Conservation (phyloP, 257 asterid species). For the Gynochthodes officinalis region DNA sequence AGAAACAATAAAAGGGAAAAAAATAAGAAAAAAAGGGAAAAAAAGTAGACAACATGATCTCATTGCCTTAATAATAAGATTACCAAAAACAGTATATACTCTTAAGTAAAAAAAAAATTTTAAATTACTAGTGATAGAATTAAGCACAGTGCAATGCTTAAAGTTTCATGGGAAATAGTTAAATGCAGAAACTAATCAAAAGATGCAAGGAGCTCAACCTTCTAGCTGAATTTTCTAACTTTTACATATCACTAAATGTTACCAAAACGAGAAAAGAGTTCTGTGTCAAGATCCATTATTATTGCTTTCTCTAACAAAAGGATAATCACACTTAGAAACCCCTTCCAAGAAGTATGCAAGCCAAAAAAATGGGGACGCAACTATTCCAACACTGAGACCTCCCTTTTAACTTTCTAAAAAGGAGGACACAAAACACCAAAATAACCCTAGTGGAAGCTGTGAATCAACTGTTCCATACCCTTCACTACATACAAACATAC, state of each 20-base stretch:
- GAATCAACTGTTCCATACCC: conserved; percentile 30
- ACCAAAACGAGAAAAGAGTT: conserved; percentile 6
- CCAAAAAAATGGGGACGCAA: conserved; percentile 20
- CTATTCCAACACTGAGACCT: conserved; percentile 17
- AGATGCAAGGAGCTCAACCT: not conserved
- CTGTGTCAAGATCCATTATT: conserved; percentile 16
- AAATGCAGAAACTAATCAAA: not conserved
- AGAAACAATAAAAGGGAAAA: too few species aligned
- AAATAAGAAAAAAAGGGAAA: too few species aligned
- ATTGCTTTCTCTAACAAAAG: conserved; percentile 20
- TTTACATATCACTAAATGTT: not conserved
- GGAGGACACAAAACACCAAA: conserved; percentile 1
- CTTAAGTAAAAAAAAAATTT: too few species aligned
- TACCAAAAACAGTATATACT: too few species aligned
- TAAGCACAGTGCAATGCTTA: not conserved
- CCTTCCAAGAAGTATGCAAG: conserved; percentile 18
- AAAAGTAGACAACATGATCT: too few species aligned
- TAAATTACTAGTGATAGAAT: too few species aligned
- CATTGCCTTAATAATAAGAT: too few species aligned
- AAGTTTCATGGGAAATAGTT: not conserved
- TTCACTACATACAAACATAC: conserved; percentile 43
- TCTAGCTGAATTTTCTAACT: not conserved
- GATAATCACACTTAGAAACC: conserved; percentile 25
- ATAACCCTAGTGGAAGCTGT: conserved; percentile 5
- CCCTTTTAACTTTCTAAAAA: conserved; percentile 1